Evolutionary conservation across 805 yeast species (phyloP).

Genomic region (Nakazawaea wyomingensis): DNA sequence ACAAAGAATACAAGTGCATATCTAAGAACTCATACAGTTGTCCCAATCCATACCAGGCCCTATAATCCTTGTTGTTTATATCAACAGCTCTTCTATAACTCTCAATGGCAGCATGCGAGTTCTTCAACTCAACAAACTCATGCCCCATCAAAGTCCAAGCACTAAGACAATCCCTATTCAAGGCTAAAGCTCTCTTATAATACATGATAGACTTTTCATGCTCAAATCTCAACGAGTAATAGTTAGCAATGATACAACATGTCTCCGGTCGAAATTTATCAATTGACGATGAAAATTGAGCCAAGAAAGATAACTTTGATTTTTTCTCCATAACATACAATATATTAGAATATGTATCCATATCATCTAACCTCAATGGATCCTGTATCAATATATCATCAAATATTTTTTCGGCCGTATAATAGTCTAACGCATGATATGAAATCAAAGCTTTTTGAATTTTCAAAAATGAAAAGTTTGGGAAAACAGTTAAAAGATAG

Average conservation of each 20-base stretch:
- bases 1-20: conserved; percentile 88
- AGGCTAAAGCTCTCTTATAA: conserved; percentile 80
- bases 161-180: conserved; percentile 73
- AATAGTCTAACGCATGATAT: conserved; percentile 82
- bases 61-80: conserved; percentile 78
- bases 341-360: conserved; percentile 92
- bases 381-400: conserved; percentile 69
- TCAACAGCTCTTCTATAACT: conserved; percentile 91
- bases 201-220: conserved; percentile 94
- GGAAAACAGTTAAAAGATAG: conserved; percentile 50
- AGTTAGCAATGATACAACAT: conserved; percentile 90
- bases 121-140: conserved; percentile 93
- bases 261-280: conserved; percentile 92
- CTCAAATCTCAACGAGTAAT: conserved; percentile 84
- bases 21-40: conserved; percentile 97
- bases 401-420: conserved; percentile 71
- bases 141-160: conserved; percentile 99
- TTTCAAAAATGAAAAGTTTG: conserved; percentile 66
- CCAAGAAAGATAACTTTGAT: conserved; percentile 77
- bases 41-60: conserved; percentile 98
- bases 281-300: conserved; percentile 76
- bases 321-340: conserved; percentile 89
- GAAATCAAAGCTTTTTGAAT: conserved; percentile 79
- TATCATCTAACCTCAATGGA: conserved; percentile 83
- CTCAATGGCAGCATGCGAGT: conserved; percentile 96